A percentile compares a stretch with the other conserved stretches of the same genome.
These are phyloP conservation scores for Phytophthora pisi DNA, from an alignment of 352 stramenopile species.

Conservation along the genomic window DNA sequence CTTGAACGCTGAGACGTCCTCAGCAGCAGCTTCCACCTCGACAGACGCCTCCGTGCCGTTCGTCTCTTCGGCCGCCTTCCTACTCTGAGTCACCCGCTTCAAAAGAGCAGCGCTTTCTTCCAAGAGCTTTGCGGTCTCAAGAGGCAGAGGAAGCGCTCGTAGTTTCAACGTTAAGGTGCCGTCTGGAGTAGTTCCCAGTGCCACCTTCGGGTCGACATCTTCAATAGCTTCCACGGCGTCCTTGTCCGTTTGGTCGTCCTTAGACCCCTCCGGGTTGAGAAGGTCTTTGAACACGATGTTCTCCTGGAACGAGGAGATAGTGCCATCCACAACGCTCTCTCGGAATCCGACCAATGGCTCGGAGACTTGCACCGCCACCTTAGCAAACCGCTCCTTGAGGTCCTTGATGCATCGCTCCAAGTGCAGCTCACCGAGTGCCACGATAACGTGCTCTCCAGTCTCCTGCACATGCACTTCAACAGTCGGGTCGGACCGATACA, in stretches of 20 bases:
- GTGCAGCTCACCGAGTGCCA: constrained; percentile 91
- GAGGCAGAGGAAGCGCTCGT: constrained; percentile 76
- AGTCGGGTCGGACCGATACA: constrained; percentile 92
- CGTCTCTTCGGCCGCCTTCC: constrained; percentile 33
- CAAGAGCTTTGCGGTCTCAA: constrained; percentile 64
- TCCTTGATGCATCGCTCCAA: constrained; percentile 93
- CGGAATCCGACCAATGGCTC: constrained; percentile 90
- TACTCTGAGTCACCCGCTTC: constrained; percentile 43
- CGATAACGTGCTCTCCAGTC: constrained; percentile 91
- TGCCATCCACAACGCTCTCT: constrained; percentile 80
- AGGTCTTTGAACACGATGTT: constrained; percentile 77
- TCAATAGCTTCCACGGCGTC: neutral
- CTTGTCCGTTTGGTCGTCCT: constrained; percentile 23
- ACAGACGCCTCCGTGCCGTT: constrained; percentile 9
- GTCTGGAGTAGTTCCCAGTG: constrained; percentile 67
- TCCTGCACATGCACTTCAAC: constrained; percentile 93
- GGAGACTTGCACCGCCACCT: constrained; percentile 83
- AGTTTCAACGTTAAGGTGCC: constrained; percentile 77
- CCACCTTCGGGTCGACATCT: constrained; percentile 40
- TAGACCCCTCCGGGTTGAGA: constrained; percentile 33
- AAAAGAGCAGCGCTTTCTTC: constrained; percentile 71
- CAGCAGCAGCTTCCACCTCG: constrained; percentile 18
- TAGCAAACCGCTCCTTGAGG: constrained; percentile 87
- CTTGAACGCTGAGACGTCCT: constrained; percentile 37
- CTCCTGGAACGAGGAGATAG: constrained; percentile 67